Conservation (phyloP, 73 alveolate genomes). For the Tetrahymena thermophila region DNA sequence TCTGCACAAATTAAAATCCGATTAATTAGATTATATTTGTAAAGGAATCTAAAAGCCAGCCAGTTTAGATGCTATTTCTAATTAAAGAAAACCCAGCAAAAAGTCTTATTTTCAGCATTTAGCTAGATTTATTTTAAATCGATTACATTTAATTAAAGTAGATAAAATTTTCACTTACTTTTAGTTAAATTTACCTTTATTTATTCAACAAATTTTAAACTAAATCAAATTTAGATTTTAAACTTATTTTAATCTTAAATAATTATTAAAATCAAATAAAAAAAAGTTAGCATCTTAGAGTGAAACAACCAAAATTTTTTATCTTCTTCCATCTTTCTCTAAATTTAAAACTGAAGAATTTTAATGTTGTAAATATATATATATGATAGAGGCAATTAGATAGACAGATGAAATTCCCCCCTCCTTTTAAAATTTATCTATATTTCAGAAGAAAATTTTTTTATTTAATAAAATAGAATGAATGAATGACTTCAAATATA, state of each 20-base stretch:
- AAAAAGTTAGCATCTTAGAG: not conserved
- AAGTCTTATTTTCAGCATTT: not conserved
- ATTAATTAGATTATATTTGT: not conserved
- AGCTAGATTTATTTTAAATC: not conserved
- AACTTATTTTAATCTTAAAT: not conserved
- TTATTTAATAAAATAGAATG: not conserved
- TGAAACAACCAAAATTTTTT: not conserved
- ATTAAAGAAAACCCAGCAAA: not conserved
- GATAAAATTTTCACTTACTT: not conserved
- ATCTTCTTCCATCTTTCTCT: not conserved
- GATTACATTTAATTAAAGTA: not conserved
- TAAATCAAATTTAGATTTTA: not conserved
- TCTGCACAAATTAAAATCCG: not conserved
- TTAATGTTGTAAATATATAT: not conserved
- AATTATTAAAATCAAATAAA: no score
- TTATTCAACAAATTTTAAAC: not conserved
- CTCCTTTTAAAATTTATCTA: not conserved
- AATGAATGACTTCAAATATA: not conserved
- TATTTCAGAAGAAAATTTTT: not conserved
- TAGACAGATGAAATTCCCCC: not conserved
- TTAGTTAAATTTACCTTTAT: not conserved
- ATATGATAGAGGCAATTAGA: not conserved
- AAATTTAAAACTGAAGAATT: not conserved
- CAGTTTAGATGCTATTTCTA: not conserved
- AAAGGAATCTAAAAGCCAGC: not conserved